Evolutionary conservation across 306 rosid species (phyloP).

Genomic region (Alnus rubra): DNA sequence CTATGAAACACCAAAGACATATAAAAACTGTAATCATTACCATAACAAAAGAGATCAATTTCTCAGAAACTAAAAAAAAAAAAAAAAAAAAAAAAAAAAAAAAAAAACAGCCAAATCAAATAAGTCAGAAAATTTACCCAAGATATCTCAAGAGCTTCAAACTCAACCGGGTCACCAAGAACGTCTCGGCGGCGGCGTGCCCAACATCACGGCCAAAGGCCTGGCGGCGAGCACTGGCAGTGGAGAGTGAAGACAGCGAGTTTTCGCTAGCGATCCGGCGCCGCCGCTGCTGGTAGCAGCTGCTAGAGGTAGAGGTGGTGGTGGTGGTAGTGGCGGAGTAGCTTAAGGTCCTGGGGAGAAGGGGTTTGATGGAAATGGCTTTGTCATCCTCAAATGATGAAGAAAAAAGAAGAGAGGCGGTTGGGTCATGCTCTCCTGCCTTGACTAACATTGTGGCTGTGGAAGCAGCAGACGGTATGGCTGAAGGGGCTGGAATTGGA

Average conservation of each 20-base stretch:
- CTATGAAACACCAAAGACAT: not conserved
- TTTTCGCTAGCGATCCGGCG: conserved; percentile 62
- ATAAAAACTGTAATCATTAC: not conserved
- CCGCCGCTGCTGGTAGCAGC: conserved; percentile 53
- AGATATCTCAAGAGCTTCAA: conserved; percentile 69
- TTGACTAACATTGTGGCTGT: conserved; percentile 30
- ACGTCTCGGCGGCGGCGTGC: conserved; percentile 63
- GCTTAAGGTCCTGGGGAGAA: conserved; percentile 57
- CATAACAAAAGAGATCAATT: not conserved
- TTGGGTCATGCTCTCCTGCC: conserved; percentile 40
- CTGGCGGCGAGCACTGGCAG: conserved; percentile 5
- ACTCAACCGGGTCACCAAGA: conserved; percentile 59
- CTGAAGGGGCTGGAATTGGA: conserved; percentile 9
- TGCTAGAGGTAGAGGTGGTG: conserved; percentile 6
- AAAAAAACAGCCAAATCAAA: not conserved
- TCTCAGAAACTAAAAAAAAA: not conserved
- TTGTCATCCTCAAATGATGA: conserved; percentile 42
- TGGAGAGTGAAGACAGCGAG: conserved; percentile 39
- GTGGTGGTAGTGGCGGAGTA: conserved; percentile 16
- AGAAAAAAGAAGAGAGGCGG: conserved; percentile 39
- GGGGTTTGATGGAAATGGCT: conserved; percentile 37
- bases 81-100: not conserved
- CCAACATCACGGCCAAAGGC: conserved; percentile 46
- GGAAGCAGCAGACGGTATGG: conserved; percentile 16
- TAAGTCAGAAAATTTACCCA: conserved; percentile 46